Conservation (phyloP, 2,329 filamentous ascomycete genomes). For the Aspergillus pseudoglaucus region DNA sequence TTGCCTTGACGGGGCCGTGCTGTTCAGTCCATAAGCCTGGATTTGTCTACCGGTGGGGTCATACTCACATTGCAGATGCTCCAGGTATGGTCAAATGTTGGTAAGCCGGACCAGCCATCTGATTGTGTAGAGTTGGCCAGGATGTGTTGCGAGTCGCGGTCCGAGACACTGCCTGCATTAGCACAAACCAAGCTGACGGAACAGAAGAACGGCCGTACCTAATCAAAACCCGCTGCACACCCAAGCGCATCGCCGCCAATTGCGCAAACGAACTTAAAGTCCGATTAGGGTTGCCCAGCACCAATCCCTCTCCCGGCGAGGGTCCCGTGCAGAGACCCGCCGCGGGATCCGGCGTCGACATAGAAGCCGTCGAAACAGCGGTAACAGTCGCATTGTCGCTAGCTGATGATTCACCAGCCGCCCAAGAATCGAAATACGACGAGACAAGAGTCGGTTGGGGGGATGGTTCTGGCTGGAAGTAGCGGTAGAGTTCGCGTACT, state of each 20-base stretch:
- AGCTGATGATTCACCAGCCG: neutral
- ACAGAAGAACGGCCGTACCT: conserved; percentile 16
- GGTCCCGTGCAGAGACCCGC: conserved; percentile 15
- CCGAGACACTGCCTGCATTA: conserved; percentile 33
- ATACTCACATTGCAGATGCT: conserved; percentile 28
- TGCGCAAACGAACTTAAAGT: conserved; percentile 32
- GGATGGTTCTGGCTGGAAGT: conserved; percentile 27
- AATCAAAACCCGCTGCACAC: conserved; percentile 34
- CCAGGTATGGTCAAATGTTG: conserved; percentile 26
- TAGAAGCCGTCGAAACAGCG: conserved; percentile 5
- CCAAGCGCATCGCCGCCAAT: conserved; percentile 27
- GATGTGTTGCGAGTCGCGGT: conserved; percentile 44
- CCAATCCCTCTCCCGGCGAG: conserved; percentile 4
- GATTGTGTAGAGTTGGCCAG: conserved; percentile 46
- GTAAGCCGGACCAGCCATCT: conserved; percentile 25
- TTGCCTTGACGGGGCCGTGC: conserved; percentile 21
- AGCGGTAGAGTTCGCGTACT: conserved; percentile 35
- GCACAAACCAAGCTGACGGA: neutral
- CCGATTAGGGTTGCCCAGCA: conserved; percentile 27
- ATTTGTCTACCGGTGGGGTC: neutral
- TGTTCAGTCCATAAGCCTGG: neutral
- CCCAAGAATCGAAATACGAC: neutral
- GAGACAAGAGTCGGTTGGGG: neutral
- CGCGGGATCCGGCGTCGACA: conserved; percentile 8
- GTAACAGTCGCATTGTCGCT: conserved; percentile 3